Evolutionary conservation across 768 basidiomycete species (phyloP).

Genomic region (Boletus subparvulus): DNA sequence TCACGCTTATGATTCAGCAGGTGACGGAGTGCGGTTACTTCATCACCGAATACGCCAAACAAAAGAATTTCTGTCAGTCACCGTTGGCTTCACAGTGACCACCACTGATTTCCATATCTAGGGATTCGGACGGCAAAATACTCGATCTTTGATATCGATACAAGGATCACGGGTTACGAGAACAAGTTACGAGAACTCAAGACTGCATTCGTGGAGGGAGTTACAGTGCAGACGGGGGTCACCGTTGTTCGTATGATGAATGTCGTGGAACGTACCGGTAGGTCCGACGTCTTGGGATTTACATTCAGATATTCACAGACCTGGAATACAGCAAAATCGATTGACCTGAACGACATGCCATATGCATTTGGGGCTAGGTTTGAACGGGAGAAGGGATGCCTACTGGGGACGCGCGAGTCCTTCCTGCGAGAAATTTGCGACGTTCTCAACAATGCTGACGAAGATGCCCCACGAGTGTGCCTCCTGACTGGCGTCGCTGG

Average conservation of each 20-base stretch:
- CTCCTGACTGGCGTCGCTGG: too few species aligned
- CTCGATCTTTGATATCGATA: not conserved
- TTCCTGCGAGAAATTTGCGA: not conserved
- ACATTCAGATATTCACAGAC: not conserved
- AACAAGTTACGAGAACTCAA: not conserved
- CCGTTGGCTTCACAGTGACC: not conserved
- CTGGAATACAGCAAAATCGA: not conserved
- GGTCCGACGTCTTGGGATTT: not conserved
- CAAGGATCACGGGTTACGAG: not conserved
- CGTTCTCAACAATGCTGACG: not conserved
- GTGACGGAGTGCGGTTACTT: not conserved
- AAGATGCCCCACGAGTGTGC: not conserved
- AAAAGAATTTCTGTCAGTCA: not conserved
- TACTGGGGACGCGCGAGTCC: not conserved
- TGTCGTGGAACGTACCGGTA: not conserved
- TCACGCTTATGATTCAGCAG: not conserved
- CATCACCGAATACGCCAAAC: not conserved
- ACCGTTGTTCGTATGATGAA: not conserved
- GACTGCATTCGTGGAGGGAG: not conserved
- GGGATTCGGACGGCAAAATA: not conserved
- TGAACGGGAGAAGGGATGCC: slow-evolving; percentile 1
- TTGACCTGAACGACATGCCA: slow-evolving; percentile 8
- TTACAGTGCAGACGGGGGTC: not conserved
- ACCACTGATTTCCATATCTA: not conserved
- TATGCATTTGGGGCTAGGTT: slow-evolving; percentile 9